phyloP scores from a whole-genome alignment of 1,139 yeast species.

The Pneumocystis canis region DNA sequence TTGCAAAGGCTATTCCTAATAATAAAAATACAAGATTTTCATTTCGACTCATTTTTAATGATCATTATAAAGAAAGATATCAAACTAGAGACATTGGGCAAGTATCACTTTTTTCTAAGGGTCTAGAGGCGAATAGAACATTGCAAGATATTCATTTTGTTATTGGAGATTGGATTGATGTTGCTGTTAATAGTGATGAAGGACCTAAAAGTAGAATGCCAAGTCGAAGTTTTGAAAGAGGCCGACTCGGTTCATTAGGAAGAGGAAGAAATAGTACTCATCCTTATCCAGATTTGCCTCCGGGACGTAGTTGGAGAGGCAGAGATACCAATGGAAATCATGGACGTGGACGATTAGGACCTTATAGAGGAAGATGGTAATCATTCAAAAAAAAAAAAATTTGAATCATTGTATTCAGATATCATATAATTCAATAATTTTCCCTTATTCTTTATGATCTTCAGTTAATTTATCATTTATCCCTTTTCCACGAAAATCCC shows the following conservation, averaged over 20 bases:
- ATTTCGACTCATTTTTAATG: neutral
- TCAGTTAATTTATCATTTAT: neutral
- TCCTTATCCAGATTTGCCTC: neutral
- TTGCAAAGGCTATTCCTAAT: neutral
- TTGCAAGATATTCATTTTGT: neutral
- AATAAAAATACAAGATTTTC: neutral
- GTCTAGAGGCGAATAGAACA: neutral
- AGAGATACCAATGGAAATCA: neutral
- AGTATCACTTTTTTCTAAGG: neutral
- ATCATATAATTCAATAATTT: neutral
- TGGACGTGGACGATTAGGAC: neutral
- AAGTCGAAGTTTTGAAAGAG: neutral
- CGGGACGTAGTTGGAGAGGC: neutral
- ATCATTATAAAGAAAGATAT: neutral
- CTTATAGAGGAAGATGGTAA: neutral
- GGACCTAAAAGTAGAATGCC: neutral
- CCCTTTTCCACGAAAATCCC: neutral
- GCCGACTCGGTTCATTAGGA: neutral
- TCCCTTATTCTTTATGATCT: neutral
- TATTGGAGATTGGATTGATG: constrained; percentile 2
- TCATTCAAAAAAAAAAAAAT: neutral
- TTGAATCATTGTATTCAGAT: neutral
- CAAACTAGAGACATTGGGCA: neutral
- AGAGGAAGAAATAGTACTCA: neutral
- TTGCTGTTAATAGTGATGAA: neutral